Evolutionary conservation across 768 basidiomycete species (phyloP).

Genomic region (Mycena epipterygia): DNA sequence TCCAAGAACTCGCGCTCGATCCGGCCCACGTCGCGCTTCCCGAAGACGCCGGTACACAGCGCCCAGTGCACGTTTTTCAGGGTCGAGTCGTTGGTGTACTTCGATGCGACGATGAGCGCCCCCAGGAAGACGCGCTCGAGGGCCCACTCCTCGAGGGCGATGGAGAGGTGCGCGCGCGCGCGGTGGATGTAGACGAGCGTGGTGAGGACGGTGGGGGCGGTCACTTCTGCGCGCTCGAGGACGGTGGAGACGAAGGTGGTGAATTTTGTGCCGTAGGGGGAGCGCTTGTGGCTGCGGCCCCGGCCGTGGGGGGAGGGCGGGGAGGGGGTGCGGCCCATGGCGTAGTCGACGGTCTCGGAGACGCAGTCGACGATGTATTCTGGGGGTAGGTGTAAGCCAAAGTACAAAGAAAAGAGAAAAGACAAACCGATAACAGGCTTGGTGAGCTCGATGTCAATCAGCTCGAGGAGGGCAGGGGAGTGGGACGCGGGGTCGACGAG

Average conservation of each 20-base stretch:
- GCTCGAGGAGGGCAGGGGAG: slow-evolving; percentile 15
- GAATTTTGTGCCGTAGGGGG: background rate
- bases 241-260: slow-evolving; percentile 8
- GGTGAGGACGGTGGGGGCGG: slow-evolving; percentile 5
- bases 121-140: slow-evolving; percentile 27
- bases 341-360: slow-evolving; percentile 5
- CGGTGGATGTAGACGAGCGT: slow-evolving; percentile 22
- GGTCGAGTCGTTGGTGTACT: slow-evolving; percentile 19
- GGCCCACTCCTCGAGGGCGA: slow-evolving; percentile 17
- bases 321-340: background rate
- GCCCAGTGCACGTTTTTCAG: slow-evolving; percentile 24
- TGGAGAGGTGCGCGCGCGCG: slow-evolving; percentile 12
- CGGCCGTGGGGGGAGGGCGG: background rate
- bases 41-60: slow-evolving; percentile 5
- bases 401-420: background rate
- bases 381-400: background rate
- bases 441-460: slow-evolving; percentile 17
- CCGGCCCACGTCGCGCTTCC: slow-evolving; percentile 16
- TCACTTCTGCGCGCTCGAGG: slow-evolving; percentile 20
- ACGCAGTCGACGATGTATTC: slow-evolving; percentile 21
- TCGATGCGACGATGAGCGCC: slow-evolving; percentile 17
- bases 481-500: slow-evolving; percentile 19
- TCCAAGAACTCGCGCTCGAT: slow-evolving; percentile 29
- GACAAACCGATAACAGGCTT: slow-evolving; percentile 21
- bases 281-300: background rate